A percentile compares a stretch with the other conserved stretches of the same genome.
Conservation (phyloP, 305 asterid genomes). For the Fraxinus greggii region DNA sequence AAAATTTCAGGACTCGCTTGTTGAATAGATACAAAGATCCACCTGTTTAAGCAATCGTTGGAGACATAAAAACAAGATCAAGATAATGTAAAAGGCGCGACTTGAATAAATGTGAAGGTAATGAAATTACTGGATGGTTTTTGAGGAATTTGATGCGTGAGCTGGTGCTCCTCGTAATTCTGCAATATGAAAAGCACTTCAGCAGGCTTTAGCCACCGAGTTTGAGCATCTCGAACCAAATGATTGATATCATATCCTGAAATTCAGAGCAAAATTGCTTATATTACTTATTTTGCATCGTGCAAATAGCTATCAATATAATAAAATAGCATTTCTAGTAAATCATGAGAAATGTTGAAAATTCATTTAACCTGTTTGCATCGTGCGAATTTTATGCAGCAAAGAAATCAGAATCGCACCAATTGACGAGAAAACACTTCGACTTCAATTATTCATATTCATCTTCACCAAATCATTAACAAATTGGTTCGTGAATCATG, state of each 20-base stretch:
- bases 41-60: slow-evolving; percentile 42
- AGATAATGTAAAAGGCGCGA: slow-evolving; percentile 7
- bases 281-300: neutral
- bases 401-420: slow-evolving; percentile 17
- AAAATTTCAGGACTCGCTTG: slow-evolving; percentile 77
- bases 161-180: slow-evolving; percentile 71
- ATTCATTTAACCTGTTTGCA: slow-evolving; percentile 36
- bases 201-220: slow-evolving; percentile 88
- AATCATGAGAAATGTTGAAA: neutral
- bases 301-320: neutral
- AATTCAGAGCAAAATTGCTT: slow-evolving; percentile 19
- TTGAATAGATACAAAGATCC: slow-evolving; percentile 82
- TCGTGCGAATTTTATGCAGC: slow-evolving; percentile 8
- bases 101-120: slow-evolving; percentile 7
- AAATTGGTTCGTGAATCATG: slow-evolving; percentile 14
- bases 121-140: slow-evolving; percentile 58
- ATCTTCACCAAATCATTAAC: slow-evolving; percentile 8
- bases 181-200: slow-evolving; percentile 73
- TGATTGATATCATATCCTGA: slow-evolving; percentile 63
- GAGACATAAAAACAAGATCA: slow-evolving; percentile 15
- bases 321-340: neutral
- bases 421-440: slow-evolving; percentile 18
- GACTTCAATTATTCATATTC: slow-evolving; percentile 5
- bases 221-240: slow-evolving; percentile 76
- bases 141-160: slow-evolving; percentile 67